Conservation (phyloP, 805 yeast species). For the Cyberlindnera veronae region DNA sequence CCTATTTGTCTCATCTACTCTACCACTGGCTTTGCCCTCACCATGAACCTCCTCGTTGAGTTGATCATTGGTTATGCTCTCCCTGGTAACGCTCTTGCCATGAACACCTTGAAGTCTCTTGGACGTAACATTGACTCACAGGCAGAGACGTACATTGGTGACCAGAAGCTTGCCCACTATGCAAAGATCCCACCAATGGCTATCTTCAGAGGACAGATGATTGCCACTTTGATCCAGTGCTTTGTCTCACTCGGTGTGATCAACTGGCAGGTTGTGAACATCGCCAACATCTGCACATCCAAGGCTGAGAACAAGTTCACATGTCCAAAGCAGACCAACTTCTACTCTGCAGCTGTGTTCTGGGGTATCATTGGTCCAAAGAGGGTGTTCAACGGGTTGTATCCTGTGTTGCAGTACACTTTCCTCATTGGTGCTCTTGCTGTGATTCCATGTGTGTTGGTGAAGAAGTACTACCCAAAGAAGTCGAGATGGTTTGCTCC, state of each 20-base stretch:
- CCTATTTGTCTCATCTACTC: slow-evolving; percentile 47
- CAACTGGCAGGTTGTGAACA: slow-evolving; percentile 34
- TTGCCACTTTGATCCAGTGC: slow-evolving; percentile 31
- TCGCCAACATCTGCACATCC: slow-evolving; percentile 33
- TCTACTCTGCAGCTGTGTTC: slow-evolving; percentile 36
- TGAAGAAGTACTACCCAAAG: slow-evolving; percentile 26
- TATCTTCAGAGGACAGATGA: slow-evolving; percentile 45
- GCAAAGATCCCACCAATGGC: slow-evolving; percentile 57
- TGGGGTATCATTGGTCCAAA: slow-evolving; percentile 56
- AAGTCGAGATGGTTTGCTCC: slow-evolving; percentile 41
- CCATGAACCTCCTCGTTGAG: slow-evolving; percentile 53
- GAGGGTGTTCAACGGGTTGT: slow-evolving; percentile 50
- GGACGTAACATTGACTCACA: slow-evolving; percentile 62
- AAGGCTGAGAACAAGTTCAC: slow-evolving; percentile 37
- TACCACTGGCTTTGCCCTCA: slow-evolving; percentile 45
- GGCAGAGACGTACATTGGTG: slow-evolving; percentile 58
- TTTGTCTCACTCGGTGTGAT: slow-evolving; percentile 30
- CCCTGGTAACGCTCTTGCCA: slow-evolving; percentile 48
- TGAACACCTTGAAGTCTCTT: slow-evolving; percentile 48
- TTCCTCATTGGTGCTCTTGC: slow-evolving; percentile 51
- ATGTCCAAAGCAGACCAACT: slow-evolving; percentile 35
- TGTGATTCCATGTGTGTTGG: slow-evolving; percentile 29
- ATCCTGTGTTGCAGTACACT: slow-evolving; percentile 61
- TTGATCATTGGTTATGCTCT: slow-evolving; percentile 54
- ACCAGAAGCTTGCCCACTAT: slow-evolving; percentile 42